Evolutionary conservation across 2,329 filamentous ascomycete species (phyloP).

Genomic region (Coleophoma eucalyptorum): DNA sequence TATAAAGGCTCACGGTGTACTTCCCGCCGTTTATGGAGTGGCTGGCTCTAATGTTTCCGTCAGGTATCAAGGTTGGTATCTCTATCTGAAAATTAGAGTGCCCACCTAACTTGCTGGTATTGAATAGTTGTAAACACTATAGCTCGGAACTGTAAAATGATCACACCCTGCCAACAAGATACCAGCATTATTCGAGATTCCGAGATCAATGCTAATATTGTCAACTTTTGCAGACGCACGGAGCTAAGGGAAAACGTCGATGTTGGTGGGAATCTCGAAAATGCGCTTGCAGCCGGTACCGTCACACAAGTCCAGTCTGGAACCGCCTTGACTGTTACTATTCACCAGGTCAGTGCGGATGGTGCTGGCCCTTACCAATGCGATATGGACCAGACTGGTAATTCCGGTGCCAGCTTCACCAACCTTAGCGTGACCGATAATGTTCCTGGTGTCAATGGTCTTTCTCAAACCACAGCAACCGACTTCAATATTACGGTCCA

Average conservation of each 20-base stretch:
- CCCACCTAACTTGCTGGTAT: no score
- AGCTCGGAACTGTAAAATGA: no score
- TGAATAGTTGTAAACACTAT: no score
- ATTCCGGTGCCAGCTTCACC: no score
- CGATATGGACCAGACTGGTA: slow-evolving; percentile 10
- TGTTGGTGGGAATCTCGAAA: slow-evolving; percentile 11
- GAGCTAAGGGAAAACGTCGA: slow-evolving; percentile 35
- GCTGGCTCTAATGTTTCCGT: no score
- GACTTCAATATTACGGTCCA: slow-evolving; percentile 23
- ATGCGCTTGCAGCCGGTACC: background rate
- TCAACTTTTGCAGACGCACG: slow-evolving; percentile 37
- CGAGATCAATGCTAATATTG: slow-evolving; percentile 11
- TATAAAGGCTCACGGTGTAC: no score
- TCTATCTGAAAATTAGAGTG: no score
- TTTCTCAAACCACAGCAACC: slow-evolving; percentile 27
- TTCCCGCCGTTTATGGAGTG: no score
- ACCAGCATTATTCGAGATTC: slow-evolving; percentile 36
- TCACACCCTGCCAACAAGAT: no score
- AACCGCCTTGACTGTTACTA: slow-evolving; percentile 7
- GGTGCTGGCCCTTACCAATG: slow-evolving; percentile 21
- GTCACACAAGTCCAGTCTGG: slow-evolving; percentile 10
- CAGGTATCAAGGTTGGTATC: no score
- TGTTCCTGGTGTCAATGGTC: slow-evolving; percentile 27
- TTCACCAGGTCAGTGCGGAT: slow-evolving; percentile 26
- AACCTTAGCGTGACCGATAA: slow-evolving; percentile 27